Base-by-base conservation (phyloP, 306 rosid species). In the cucumber (Cucumis sativus) region DNA sequence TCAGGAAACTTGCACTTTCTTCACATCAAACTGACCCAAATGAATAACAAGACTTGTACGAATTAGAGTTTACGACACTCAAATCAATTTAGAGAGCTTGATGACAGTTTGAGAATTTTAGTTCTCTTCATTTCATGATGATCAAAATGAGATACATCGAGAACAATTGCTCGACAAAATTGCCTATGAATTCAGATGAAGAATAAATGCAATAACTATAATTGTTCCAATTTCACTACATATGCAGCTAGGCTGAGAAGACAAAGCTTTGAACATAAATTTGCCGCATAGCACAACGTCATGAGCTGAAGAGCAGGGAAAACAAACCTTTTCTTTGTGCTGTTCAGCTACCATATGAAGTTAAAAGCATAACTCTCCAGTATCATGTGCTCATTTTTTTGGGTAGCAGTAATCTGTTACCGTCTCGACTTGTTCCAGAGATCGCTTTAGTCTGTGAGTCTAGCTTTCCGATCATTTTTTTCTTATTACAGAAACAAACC, bases 181-280 rank as follows among this genome's bases (percentile, higher is more conserved):
- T 9, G 45, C 7, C 25, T 10, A 51, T 47, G 61, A 72, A 72
- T 51, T 51, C 76, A 51, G 61, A 72, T 72, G 61, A 72, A 28
- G 28, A 15, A 70, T 51, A 71, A 71, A 51, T 72, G 25, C 54
- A 49, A 47, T 72, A 51, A 51, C 60, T 49, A 71, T 71, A 28
- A 72, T 49, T 49, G 60, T 40, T 49, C 61, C 61, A 72, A 45
- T 61, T 72, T 72, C 60, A 72, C 55, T 70, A 25, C 57, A 70
- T 6, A 43, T 51, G 60, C 41, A 28, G 61, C 76, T 16, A 72
- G 61, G 76, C 15, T 72, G 43, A 51, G 60, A 51, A 15, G 43
- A 51, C 25, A 49, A 16, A 15, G 43, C 43, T 72, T 72, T 49
- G 41, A 49, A 17, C 13, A 72, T 25, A 30, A 28, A 30, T 51